Base-by-base conservation (phyloP, 805 yeast species). In the Wickerhamomyces alni region DNA sequence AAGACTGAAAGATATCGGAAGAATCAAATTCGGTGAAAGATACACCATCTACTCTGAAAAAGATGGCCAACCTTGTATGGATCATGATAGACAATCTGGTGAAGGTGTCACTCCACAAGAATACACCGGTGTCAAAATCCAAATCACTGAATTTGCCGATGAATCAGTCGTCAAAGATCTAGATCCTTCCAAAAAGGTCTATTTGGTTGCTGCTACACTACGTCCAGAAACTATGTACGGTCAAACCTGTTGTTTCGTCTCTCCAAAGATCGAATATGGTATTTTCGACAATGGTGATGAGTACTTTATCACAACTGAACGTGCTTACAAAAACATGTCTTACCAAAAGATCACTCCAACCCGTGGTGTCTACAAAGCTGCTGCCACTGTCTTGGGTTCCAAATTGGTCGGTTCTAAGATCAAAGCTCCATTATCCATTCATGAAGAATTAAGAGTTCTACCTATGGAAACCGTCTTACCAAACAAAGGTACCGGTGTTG, bases 211-310 rank as follows among this genome's bases (percentile, higher is more conserved):
- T 43, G 98, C 98, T 22, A 93, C 99, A 52, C 77, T 93, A 58
- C 82, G 99, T 69, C 97, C 99, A 25, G 99, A 93, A 69, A 93
- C 99, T 52, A 87, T 93, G 97, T 89, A 89, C 58, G 98, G 97
- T 48, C 98, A 93, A 72, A 87, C 96, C 5, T 87, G 96, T 73
- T 89, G 97, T 75, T 93, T 91, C 56, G 98, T 93, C 18, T 86
- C 96, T 22, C 96, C 98, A 61, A 87, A 85, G 70, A 87, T 93
- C 53, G 77, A 74, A 34, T 93, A 93, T 59, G 98, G 99, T 60
- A 64, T 93, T 37, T 93, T 85, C 60, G 86, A 87, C 59, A 91
- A 87, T 40, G 91, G 93, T 45, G 69, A 72, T 35, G 77, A 74
- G 47, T 82, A 82, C 53, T 88, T 67, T 66, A 80, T 93, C 59